Evolutionary conservation across 2,329 filamentous ascomycete species (phyloP).

Genomic region (Pyricularia sp.): DNA sequence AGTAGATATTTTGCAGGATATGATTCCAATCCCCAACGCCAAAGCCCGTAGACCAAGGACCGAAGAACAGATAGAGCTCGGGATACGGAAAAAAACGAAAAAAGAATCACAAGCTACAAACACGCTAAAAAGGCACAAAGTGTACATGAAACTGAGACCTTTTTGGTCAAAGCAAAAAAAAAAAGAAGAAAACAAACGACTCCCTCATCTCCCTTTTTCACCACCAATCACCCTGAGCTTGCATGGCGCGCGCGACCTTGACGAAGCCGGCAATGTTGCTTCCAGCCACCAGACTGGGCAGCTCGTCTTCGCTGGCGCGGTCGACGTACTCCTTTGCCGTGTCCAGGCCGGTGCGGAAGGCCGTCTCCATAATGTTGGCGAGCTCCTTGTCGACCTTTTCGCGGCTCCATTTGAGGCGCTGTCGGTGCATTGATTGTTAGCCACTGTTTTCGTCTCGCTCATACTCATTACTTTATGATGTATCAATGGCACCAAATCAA

Average conservation of each 20-base stretch:
- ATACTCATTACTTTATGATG: too few relatives aligned
- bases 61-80: neutral
- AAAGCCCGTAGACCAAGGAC: neutral
- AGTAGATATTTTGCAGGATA: neutral
- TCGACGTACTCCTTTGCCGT: conserved; percentile 81
- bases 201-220: neutral
- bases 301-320: conserved; percentile 65
- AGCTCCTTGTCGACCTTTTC: conserved; percentile 90
- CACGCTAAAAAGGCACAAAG: neutral
- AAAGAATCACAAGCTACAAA: neutral
- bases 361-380: conserved; percentile 89
- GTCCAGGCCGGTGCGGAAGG: conserved; percentile 80
- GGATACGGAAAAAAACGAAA: neutral
- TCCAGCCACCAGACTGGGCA: conserved; percentile 84
- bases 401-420: conserved; percentile 72
- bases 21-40: neutral
- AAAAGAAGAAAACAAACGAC: too few relatives aligned
- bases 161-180: neutral
- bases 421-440: conserved; percentile 9
- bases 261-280: conserved; percentile 97
- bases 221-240: conserved; percentile 96
- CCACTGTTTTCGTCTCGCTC: neutral
- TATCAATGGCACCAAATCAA: neutral
- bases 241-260: conserved; percentile 93
- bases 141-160: neutral